These are phyloP conservation scores for Galeopsis tetrahit DNA, from an alignment of 257 asterid species.

Conservation along the genomic window DNA sequence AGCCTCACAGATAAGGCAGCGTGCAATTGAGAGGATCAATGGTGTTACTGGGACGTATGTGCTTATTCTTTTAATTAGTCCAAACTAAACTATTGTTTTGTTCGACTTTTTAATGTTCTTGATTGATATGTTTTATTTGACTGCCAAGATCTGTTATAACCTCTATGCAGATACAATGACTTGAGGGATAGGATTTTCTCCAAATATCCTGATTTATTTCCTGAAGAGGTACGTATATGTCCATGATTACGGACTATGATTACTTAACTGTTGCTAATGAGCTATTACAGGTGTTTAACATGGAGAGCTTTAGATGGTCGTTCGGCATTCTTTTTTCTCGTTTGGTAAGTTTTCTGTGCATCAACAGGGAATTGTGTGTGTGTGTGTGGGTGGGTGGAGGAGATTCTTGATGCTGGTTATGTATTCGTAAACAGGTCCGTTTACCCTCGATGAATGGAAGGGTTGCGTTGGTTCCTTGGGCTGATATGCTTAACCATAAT, in stretches of 20 bases:
- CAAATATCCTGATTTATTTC: slow-evolving; percentile 80
- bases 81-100: not conserved
- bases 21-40: slow-evolving; percentile 88
- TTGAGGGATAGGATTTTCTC: slow-evolving; percentile 75
- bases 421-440: slow-evolving; percentile 61
- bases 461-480: slow-evolving; percentile 99
- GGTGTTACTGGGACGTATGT: slow-evolving; percentile 90
- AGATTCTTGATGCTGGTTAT: not conserved
- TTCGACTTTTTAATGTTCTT: slow-evolving; percentile 2
- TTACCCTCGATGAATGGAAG: slow-evolving; percentile 86
- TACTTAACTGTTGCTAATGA: slow-evolving; percentile 30
- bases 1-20: slow-evolving; percentile 87
- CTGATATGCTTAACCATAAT: slow-evolving; percentile 95
- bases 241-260: not conserved
- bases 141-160: slow-evolving; percentile 19
- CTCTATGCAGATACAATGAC: slow-evolving; percentile 77
- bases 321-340: slow-evolving; percentile 97
- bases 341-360: slow-evolving; percentile 60
- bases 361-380: too few relatives aligned
- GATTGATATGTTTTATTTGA: slow-evolving; percentile 24
- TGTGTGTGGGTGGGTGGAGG: not conserved
- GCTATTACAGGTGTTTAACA: slow-evolving; percentile 74
- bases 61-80: slow-evolving; percentile 29
- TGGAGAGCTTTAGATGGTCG: slow-evolving; percentile 87
- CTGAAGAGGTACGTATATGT: slow-evolving; percentile 67